A percentile compares a stretch with the other conserved stretches of the same genome.
Conservation (phyloP, 1,284 basidiomycete genomes). For the Rhodotorula sp. region DNA sequence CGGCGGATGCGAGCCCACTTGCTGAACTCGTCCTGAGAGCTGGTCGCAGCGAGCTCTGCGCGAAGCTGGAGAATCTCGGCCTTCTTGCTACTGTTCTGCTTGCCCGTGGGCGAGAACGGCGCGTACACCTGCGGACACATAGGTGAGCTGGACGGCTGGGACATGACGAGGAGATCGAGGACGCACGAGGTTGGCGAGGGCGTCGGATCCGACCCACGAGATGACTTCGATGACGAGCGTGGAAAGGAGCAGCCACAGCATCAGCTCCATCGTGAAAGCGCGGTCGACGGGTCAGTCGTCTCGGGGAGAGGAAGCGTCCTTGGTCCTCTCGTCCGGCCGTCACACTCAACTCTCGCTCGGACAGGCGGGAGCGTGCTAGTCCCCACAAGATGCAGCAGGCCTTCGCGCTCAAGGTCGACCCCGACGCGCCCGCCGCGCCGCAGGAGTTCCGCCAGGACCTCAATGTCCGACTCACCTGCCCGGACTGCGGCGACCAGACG, state of each 20-base stretch:
- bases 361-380: no score
- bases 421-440: constrained; percentile 14
- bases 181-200: constrained; percentile 74
- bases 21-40: constrained; percentile 95
- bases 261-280: constrained; percentile 54
- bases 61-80: constrained; percentile 74
- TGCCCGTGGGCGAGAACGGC: constrained; percentile 11
- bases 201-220: constrained; percentile 81
- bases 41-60: constrained; percentile 82
- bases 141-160: neutral
- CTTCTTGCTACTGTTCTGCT: constrained; percentile 59
- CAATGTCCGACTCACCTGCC: constrained; percentile 87
- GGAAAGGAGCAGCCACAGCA: constrained; percentile 74
- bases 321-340: neutral
- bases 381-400: constrained; percentile 16
- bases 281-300: neutral
- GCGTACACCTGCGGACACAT: constrained; percentile 13
- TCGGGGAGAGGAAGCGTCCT: no score
- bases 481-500: constrained; percentile 89
- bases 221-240: constrained; percentile 79
- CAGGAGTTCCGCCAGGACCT: constrained; percentile 62
- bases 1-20: constrained; percentile 96
- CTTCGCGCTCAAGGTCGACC: constrained; percentile 38
- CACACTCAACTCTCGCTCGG: neutral
- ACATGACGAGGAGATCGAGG: constrained; percentile 1